Base-by-base conservation (phyloP, 2,329 filamentous ascomycete species). In the Chaetomium sp. region DNA sequence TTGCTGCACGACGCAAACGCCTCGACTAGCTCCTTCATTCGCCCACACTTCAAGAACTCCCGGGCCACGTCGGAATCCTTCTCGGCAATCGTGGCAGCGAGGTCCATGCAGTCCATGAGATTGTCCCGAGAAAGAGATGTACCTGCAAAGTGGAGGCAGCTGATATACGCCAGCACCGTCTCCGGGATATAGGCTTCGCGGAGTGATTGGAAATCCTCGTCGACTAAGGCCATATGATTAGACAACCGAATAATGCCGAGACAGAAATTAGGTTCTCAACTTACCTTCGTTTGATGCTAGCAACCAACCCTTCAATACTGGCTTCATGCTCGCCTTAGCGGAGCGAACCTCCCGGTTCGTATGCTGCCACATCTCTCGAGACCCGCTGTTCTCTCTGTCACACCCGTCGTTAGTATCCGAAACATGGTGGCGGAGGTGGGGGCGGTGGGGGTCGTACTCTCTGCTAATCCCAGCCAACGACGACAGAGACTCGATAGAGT, bases 111-210 rank as follows among this genome's bases (percentile, higher is more conserved):
- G 67, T 92, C 85, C 33, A 94, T 79, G 14, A 95, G 77, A 61
- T 87, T 81, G 56, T 92, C 88, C 44, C 90, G 84, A 46, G 84
- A 86, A 44, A 95, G 75, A 49, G 82, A 79, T 47, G 84, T 85
- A 3, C 89, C 90, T 0, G 88, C 87, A 66, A 87, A 88, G 68
- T 95, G 88, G 49, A 97, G 75, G 1, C 88, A 85, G 64, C 82
- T 86, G 67, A 94, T 83, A 69, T 94, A 96, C 2, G 88, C 89
- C 49, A 99, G 79, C 43, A 96, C 77, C 14, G 89, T 81, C 68
- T 96, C 91, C 1, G 94, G 91, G 3, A 99, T 78, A 70, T 95
- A 97, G 0, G 82, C 81, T 53, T 84, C 80, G 61, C 91, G 84
- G 51, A 97, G 81, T 32, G 77, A 72, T 48, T 72, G 72, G 48